Evolutionary conservation across 352 stramenopile species (phyloP).

Genomic region (Pythium chondricola): DNA sequence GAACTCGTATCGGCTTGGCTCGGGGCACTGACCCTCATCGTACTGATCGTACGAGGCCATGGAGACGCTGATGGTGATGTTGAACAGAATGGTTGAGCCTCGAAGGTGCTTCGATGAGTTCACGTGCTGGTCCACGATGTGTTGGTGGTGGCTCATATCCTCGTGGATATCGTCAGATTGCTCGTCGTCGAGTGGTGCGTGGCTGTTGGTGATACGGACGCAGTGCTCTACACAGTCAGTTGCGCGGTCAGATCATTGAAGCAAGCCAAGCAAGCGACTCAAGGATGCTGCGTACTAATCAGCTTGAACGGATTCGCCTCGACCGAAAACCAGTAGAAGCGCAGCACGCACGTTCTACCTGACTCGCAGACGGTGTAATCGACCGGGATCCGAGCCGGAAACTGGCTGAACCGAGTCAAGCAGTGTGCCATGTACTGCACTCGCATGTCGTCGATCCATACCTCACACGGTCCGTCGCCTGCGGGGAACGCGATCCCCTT

Average conservation of each 20-base stretch:
- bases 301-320: constrained; percentile 6
- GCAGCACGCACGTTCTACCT: constrained; percentile 9
- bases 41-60: background rate
- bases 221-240: constrained; percentile 11
- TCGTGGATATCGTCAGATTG: constrained; percentile 5
- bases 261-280: background rate
- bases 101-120: too few relatives aligned
- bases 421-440: constrained; percentile 7
- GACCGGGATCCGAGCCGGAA: constrained; percentile 23
- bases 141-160: background rate
- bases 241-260: background rate
- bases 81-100: background rate
- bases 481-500: constrained; percentile 7
- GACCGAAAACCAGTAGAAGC: constrained; percentile 21
- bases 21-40: background rate
- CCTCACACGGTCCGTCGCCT: constrained; percentile 14
- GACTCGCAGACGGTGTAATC: constrained; percentile 12
- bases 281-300: constrained; percentile 10
- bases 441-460: constrained; percentile 13
- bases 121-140: background rate
- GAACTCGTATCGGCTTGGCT: background rate
- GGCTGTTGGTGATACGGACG: constrained; percentile 5
- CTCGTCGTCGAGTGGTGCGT: constrained; percentile 1
- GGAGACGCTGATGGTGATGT: background rate
- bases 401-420: constrained; percentile 14